Base-by-base conservation (phyloP, 140 eudicot genomes). In the Anethum foeniculum region DNA sequence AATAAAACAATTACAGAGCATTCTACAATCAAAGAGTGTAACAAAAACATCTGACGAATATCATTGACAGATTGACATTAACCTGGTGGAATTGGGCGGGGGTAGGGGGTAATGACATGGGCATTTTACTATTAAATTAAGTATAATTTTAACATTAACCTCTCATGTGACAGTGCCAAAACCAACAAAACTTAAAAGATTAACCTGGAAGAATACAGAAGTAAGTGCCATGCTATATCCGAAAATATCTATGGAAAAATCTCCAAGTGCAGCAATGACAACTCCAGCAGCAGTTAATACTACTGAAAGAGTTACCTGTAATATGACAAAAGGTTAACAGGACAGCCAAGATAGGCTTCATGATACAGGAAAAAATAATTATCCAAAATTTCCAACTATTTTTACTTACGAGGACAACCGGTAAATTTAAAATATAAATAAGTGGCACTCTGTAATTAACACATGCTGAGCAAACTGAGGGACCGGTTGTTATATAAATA, bases 131-230 rank as follows among this genome's bases (percentile, higher is more conserved):
- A 67, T 30, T 1, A 67, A 11, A 67, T 13, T n/a, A 9, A 60
- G 10, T 60, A n/a, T 2, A 1, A 25, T n/a, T 7, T 60, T 25
- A 60, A 60, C 21, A 30, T n/a, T 13, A 30, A 67, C 10, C 43
- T 13, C 6, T 67, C 21, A 16, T 21, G 30, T 30, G 15, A 30
- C 16, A 14, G 10, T 27, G 16, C 4, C 18, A 67, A 67, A 28
- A 67, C 41, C 1, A 13, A 28, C 1, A 30, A 10, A 32, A 34
- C 25, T 12, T 30, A 10, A 30, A 77, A 54, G 14, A 75, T 39
- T 16, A 47, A 94, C 97, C 95, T 92, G 97, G 87, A 90, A 94
- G 82, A 92, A 94, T 80, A 94, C 98, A 81, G 98, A 94, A 68
- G 85, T 88, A 30, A 89, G 86, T 71, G 98, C 98, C 98, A 94